Evolutionary conservation across 495 filamentous ascomycete genomes (phyloP), one percentile per base, ranked within the genome.

Genomic region (Halenospora varia): DNA sequence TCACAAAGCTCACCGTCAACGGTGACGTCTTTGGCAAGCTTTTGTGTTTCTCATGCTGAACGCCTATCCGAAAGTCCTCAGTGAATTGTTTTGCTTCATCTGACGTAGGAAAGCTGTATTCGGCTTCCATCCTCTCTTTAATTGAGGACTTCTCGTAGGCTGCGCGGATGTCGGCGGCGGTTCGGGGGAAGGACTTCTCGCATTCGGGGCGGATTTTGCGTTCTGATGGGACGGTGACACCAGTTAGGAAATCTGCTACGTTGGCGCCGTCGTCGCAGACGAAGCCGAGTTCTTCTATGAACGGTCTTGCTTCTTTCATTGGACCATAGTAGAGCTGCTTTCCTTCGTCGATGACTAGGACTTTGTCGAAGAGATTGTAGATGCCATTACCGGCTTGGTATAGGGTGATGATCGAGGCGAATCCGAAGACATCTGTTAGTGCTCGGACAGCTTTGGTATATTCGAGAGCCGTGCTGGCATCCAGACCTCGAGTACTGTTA

Each of bases 401-500:
- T 2, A 90, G 72, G 1, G 76, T 81, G 29, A 78, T 72, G 25
- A 81, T 74, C 0, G 76, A 71, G 0, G 77, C 65, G 6, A 79
- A 63, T 13, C 76, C 76, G 15, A 76, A 61, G 10, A 74, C 70
- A 26, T 78, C 74, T 0, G 76, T 79, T 69, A 78, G 69, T 10
- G 72, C 74, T 13, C 77, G 68, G 24, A 79, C 62, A 3, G 75
- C 71, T 61, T 76, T 78, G 8, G 73, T 72, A 68, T 75, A 81
- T 53, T 91, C 88, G 25, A 95, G 79, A 0, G 91, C 91, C 2
- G 90, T 95, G 2, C 84, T 88, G 3, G 88, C 87, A 64, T 96
- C 91, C 11, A 96, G 76, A 29, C 91, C 91, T 48, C 91, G 83
- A 2, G 90, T 93, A 48, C 79, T 84, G 72, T 96, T 94, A 67